phyloP scores from a whole-genome alignment of 176 grass and related monocot species.

The Guadua angustifolia region DNA sequence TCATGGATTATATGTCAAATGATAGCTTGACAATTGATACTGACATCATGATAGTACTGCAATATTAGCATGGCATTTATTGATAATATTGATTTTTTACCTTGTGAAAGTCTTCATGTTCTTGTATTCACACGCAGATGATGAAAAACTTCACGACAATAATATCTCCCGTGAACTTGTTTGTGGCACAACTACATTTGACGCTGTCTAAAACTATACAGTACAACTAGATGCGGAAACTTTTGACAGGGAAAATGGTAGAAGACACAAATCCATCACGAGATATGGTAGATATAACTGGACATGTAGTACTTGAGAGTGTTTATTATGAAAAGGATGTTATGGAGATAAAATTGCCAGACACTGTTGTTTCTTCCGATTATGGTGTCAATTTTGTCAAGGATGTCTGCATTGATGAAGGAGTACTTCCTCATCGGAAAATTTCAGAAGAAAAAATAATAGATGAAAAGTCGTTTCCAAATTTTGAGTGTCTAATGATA shows the following conservation, averaged over 20 bases:
- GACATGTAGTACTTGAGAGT: constrained; percentile 29
- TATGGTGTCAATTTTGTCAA: constrained; percentile 65
- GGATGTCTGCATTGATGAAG: constrained; percentile 82
- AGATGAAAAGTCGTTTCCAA: constrained; percentile 32
- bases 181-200: constrained; percentile 26
- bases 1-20: constrained; percentile 11
- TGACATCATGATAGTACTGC: background rate
- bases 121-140: constrained; percentile 7
- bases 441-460: constrained; percentile 43
- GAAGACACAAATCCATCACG: constrained; percentile 44
- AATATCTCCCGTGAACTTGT: background rate
- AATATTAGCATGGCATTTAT: constrained; percentile 31
- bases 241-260: constrained; percentile 47
- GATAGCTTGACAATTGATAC: background rate
- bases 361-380: constrained; percentile 47
- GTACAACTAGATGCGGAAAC: background rate
- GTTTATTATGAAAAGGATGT: constrained; percentile 70
- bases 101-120: constrained; percentile 22
- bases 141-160: background rate
- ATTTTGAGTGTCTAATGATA: constrained; percentile 31
- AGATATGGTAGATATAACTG: constrained; percentile 43
- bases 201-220: constrained; percentile 17
- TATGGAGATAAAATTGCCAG: constrained; percentile 60
- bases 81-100: constrained; percentile 7
- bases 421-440: constrained; percentile 31